A percentile compares a stretch with the other conserved stretches of the same genome.
phyloP scores from a whole-genome alignment of 2,329 filamentous ascomycete genomes.

The Colletotrichum lindemuthianum region DNA sequence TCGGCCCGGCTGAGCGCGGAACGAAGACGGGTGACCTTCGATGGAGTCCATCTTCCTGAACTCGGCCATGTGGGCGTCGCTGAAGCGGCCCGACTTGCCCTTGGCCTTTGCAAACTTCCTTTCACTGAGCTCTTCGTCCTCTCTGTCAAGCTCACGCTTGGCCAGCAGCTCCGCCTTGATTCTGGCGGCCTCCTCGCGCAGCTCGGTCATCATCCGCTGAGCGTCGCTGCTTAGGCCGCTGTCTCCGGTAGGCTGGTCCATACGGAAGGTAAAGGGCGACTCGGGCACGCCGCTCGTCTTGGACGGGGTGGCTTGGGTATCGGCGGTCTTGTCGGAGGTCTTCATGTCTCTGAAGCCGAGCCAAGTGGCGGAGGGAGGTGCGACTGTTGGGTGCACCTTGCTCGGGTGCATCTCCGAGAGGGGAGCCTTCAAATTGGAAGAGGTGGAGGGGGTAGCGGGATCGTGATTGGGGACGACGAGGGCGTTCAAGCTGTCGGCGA shows the following conservation, averaged over 20 bases:
- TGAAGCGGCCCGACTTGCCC: slow-evolving; percentile 82
- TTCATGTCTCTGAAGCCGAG: slow-evolving; percentile 85
- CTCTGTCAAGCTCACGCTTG: slow-evolving; percentile 65
- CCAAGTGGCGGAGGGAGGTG: slow-evolving; percentile 81
- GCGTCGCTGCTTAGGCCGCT: slow-evolving; percentile 69
- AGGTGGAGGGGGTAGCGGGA: slow-evolving; percentile 69
- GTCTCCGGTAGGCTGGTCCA: slow-evolving; percentile 60
- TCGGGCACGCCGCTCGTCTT: slow-evolving; percentile 63
- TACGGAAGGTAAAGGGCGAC: slow-evolving; percentile 73
- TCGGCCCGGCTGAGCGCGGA: slow-evolving; percentile 67
- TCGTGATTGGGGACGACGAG: slow-evolving; percentile 45
- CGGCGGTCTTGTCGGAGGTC: slow-evolving; percentile 55
- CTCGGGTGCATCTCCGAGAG: slow-evolving; percentile 92
- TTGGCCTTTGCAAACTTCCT: slow-evolving; percentile 85
- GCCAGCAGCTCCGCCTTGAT: slow-evolving; percentile 45
- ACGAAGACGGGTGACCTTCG: slow-evolving; percentile 83
- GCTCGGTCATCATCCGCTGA: slow-evolving; percentile 69
- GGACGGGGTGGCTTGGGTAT: slow-evolving; percentile 70
- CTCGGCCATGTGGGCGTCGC: slow-evolving; percentile 83
- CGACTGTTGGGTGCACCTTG: slow-evolving; percentile 79
- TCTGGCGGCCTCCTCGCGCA: slow-evolving; percentile 62
- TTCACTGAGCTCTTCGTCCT: slow-evolving; percentile 53
- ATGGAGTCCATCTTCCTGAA: slow-evolving; percentile 99
- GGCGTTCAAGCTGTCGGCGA: slow-evolving; percentile 43
- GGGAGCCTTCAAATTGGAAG: slow-evolving; percentile 74